Evolutionary conservation across 2,329 filamentous ascomycete species (phyloP).

Genomic region (Pseudomassariella vexata): DNA sequence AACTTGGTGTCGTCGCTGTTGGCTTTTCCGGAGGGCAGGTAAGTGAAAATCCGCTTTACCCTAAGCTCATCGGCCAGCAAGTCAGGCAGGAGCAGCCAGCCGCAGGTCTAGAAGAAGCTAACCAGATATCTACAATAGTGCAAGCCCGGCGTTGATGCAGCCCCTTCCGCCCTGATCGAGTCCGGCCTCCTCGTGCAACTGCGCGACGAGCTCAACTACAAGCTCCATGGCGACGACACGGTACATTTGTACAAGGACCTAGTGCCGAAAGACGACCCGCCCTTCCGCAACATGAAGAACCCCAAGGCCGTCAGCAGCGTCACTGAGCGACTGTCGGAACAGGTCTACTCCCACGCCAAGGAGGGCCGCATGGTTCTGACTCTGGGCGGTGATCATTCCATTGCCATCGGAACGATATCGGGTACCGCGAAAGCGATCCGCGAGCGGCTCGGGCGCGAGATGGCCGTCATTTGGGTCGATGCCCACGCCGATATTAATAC

Average conservation of each 20-base stretch:
- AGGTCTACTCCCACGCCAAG: slow-evolving; percentile 82
- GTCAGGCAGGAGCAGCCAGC: too few relatives aligned
- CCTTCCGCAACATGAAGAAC: slow-evolving; percentile 91
- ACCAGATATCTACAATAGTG: slow-evolving; percentile 43
- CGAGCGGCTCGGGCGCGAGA: slow-evolving; percentile 74
- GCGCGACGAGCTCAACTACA: slow-evolving; percentile 80
- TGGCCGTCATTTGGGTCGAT: slow-evolving; percentile 98
- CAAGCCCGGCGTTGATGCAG: slow-evolving; percentile 88
- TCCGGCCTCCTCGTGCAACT: slow-evolving; percentile 82
- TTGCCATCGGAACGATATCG: slow-evolving; percentile 89
- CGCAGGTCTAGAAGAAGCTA: slow-evolving; percentile 7
- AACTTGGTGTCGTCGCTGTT: slow-evolving; percentile 88
- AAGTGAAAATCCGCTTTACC: slow-evolving; percentile 27
- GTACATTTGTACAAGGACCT: slow-evolving; percentile 80
- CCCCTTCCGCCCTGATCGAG: slow-evolving; percentile 81
- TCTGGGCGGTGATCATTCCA: slow-evolving; percentile 91
- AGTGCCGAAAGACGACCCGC: slow-evolving; percentile 65
- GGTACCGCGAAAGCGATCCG: slow-evolving; percentile 81
- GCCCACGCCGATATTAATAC: slow-evolving; percentile 98
- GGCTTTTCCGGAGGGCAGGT: slow-evolving; percentile 97
- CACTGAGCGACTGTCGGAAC: slow-evolving; percentile 69
- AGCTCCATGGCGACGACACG: slow-evolving; percentile 73
- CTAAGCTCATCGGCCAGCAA: too few relatives aligned
- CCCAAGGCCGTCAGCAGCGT: slow-evolving; percentile 80
- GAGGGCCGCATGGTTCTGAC: slow-evolving; percentile 85